Conservation (phyloP, 345 rosid species). For the Triadica sebifera region DNA sequence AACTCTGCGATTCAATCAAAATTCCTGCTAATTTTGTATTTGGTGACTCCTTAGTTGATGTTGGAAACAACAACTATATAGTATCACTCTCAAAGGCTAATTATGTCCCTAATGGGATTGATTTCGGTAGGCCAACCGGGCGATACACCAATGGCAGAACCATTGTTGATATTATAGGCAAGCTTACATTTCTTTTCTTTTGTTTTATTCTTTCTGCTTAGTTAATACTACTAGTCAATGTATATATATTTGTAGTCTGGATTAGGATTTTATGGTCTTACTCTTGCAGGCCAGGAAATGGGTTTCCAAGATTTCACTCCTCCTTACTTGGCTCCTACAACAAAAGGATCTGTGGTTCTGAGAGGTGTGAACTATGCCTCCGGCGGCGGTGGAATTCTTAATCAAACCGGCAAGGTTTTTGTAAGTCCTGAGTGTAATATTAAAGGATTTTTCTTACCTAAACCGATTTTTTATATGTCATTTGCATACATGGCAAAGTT, state of each 20-base stretch:
- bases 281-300: conserved; percentile 45
- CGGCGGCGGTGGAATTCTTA: conserved; percentile 76
- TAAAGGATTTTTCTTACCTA: no score
- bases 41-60: conserved; percentile 79
- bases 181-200: neutral
- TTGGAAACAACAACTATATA: conserved; percentile 76
- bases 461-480: no score
- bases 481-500: no score
- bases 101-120: conserved; percentile 66
- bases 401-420: conserved; percentile 62
- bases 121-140: conserved; percentile 68
- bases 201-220: neutral
- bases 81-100: conserved; percentile 60
- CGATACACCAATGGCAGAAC: conserved; percentile 81
- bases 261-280: neutral
- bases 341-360: conserved; percentile 44
- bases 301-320: conserved; percentile 43
- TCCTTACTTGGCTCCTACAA: conserved; percentile 75
- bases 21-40: conserved; percentile 57
- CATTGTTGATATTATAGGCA: conserved; percentile 68
- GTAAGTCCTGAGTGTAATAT: conserved; percentile 35
- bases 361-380: conserved; percentile 84
- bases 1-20: conserved; percentile 20
- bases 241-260: no score
- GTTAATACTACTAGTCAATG: neutral